These are phyloP conservation scores for Zelopaecilomyces penicillatus DNA, from an alignment of 2,329 filamentous ascomycete genomes.

Conservation along the genomic window DNA sequence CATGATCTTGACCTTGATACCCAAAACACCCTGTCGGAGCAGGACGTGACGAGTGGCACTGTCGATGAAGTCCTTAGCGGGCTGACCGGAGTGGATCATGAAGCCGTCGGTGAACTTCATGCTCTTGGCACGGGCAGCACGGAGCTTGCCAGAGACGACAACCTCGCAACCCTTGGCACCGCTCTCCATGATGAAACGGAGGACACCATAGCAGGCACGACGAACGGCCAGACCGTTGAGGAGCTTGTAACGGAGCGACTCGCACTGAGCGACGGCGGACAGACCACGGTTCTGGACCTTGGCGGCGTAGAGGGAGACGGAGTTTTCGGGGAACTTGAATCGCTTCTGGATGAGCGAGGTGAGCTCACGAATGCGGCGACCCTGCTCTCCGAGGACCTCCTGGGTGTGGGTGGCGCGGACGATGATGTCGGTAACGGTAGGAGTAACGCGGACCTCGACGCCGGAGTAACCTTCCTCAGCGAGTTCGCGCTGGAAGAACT, in stretches of 20 bases:
- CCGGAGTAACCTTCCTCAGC: conserved; percentile 99
- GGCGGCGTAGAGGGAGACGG: conserved; percentile 97
- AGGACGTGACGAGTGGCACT: conserved; percentile 97
- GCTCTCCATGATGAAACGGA: conserved; percentile 99
- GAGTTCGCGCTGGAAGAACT: conserved; percentile 99
- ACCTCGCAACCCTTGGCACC: conserved; percentile 99
- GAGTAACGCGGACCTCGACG: conserved; percentile 99
- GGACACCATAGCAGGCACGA: conserved; percentile 98
- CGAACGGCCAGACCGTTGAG: conserved; percentile 98
- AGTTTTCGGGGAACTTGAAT: conserved; percentile 99
- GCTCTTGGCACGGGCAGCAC: conserved; percentile 97
- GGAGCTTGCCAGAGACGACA: conserved; percentile 97
- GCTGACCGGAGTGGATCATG: conserved; percentile 99
- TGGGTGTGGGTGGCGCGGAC: conserved; percentile 99
- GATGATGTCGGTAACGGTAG: conserved; percentile 99
- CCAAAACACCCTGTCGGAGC: conserved; percentile 97
- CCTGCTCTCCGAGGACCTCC: conserved; percentile 99
- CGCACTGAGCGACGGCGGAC: conserved; percentile 98
- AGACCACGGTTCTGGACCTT: conserved; percentile 99
- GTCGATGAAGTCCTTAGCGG: conserved; percentile 99
- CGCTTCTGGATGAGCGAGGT: conserved; percentile 99
- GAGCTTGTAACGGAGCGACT: conserved; percentile 99
- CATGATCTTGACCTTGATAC: conserved; percentile 99
- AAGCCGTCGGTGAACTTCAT: conserved; percentile 99
- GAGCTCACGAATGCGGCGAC: conserved; percentile 98